Conservation (phyloP, 1,139 yeast genomes). For the Lodderomyces orthopsilosis region DNA sequence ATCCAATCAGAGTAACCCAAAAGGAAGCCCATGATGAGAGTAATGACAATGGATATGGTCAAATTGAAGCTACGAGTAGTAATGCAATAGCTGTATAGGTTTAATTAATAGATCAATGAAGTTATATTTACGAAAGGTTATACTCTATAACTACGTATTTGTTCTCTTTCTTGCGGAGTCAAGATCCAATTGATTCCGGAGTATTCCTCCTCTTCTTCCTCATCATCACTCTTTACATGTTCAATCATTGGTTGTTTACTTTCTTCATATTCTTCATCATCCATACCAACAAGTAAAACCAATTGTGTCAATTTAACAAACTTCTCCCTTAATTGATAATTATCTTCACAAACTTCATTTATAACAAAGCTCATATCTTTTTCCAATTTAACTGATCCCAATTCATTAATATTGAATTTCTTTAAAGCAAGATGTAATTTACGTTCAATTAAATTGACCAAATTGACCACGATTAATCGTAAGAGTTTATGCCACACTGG, state of each 20-base stretch:
- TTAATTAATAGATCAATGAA: not conserved
- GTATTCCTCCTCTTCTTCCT: conserved; percentile 27
- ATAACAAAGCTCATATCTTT: conserved; percentile 76
- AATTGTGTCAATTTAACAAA: conserved; percentile 82
- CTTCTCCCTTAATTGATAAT: conserved; percentile 72
- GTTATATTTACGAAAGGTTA: conserved; percentile 9
- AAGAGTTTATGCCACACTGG: conserved; percentile 47
- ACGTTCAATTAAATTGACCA: conserved; percentile 56
- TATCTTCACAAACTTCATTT: conserved; percentile 56
- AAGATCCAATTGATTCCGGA: conserved; percentile 73
- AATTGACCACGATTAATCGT: conserved; percentile 50
- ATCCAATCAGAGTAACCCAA: conserved; percentile 18
- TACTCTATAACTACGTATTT: conserved; percentile 49
- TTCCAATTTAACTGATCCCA: conserved; percentile 83
- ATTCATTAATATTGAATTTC: conserved; percentile 61
- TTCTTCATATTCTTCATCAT: conserved; percentile 66
- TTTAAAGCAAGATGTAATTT: conserved; percentile 65
- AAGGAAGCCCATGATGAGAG: conserved; percentile 1
- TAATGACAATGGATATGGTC: conserved; percentile 8
- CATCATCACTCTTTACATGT: conserved; percentile 6
- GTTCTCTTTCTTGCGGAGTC: conserved; percentile 69
- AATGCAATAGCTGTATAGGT: conserved; percentile 11
- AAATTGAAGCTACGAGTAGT: conserved; percentile 2
- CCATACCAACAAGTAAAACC: conserved; percentile 77
- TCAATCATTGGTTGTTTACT: conserved; percentile 22